Percentiles rank a stretch among this genome's conserved stretches.
These are phyloP conservation scores for Ceratocystis ficicola DNA, from an alignment of 2,329 filamentous ascomycete species.

Conservation along the genomic window DNA sequence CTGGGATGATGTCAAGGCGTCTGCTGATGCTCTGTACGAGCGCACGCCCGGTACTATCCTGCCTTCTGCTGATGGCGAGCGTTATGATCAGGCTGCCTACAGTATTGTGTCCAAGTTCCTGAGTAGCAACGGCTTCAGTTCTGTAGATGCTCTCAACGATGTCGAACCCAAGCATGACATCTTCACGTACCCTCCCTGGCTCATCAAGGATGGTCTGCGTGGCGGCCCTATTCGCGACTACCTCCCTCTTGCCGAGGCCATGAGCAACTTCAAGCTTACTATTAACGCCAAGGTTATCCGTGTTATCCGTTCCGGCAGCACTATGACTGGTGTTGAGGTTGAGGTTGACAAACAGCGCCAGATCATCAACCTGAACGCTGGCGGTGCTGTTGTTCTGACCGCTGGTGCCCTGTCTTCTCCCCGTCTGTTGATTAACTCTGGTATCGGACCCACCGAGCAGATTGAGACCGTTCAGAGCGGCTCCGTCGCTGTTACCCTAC, in stretches of 20 bases:
- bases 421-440: constrained; percentile 54
- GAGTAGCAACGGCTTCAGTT: constrained; percentile 46
- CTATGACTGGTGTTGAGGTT: constrained; percentile 55
- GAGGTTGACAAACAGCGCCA: constrained; percentile 42
- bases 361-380: constrained; percentile 28
- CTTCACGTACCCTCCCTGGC: constrained; percentile 52
- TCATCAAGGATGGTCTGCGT: constrained; percentile 54
- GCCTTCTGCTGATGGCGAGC: constrained; percentile 53
- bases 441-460: constrained; percentile 54
- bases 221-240: constrained; percentile 61
- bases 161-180: constrained; percentile 54
- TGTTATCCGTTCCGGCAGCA: constrained; percentile 51
- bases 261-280: constrained; percentile 55
- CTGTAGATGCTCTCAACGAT: constrained; percentile 44
- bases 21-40: constrained; percentile 50
- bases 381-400: constrained; percentile 48
- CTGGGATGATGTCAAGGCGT: constrained; percentile 45
- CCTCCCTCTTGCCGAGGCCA: constrained; percentile 46
- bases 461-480: constrained; percentile 41
- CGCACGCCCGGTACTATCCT: constrained; percentile 58
- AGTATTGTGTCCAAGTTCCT: constrained; percentile 51
- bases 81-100: constrained; percentile 55
- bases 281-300: constrained; percentile 53
- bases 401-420: constrained; percentile 53
- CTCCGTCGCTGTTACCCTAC: constrained; percentile 40